These are phyloP conservation scores for Westerdykella sp. DNA, from an alignment of 2,329 filamentous ascomycete genomes.

Conservation along the genomic window DNA sequence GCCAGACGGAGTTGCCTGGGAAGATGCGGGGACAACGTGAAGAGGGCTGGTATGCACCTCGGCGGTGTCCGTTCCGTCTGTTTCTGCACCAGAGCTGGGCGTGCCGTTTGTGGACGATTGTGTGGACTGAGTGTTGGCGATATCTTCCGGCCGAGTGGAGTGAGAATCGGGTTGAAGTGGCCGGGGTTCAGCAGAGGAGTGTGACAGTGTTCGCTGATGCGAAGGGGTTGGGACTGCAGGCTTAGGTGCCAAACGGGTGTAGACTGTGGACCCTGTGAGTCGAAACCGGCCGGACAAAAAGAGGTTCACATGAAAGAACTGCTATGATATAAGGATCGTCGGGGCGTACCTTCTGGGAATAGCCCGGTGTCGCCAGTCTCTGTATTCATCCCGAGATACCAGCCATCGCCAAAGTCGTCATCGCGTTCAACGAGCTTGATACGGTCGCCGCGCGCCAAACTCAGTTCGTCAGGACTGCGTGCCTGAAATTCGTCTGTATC, in stretches of 20 bases:
- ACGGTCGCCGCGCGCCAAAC: constrained; percentile 74
- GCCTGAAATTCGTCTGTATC: constrained; percentile 79
- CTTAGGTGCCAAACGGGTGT: constrained; percentile 55
- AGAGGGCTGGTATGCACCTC: constrained; percentile 23
- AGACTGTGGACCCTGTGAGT: constrained; percentile 42
- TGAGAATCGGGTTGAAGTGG: background rate
- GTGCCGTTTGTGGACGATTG: too few relatives aligned
- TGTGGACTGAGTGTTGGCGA: too few relatives aligned
- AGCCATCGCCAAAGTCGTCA: constrained; percentile 83
- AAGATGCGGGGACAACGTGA: constrained; percentile 15
- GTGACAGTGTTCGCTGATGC: constrained; percentile 27
- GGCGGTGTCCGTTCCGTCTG: constrained; percentile 6
- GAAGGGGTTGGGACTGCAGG: constrained; percentile 22
- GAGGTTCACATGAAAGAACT: constrained; percentile 2
- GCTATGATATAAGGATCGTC: constrained; percentile 1
- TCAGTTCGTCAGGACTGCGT: constrained; percentile 88
- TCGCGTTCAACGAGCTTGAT: constrained; percentile 79
- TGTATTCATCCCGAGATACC: constrained; percentile 72
- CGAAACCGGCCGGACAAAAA: background rate
- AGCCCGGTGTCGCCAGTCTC: constrained; percentile 68
- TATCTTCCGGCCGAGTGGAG: too few relatives aligned
- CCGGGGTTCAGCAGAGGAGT: constrained; percentile 12
- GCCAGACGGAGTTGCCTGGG: constrained; percentile 11
- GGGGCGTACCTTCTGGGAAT: constrained; percentile 68
- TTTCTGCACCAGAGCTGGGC: too few relatives aligned